A percentile compares a stretch with the other conserved stretches of the same genome.
phyloP scores from a whole-genome alignment of 345 rosid genomes.

The Angophora floribunda region DNA sequence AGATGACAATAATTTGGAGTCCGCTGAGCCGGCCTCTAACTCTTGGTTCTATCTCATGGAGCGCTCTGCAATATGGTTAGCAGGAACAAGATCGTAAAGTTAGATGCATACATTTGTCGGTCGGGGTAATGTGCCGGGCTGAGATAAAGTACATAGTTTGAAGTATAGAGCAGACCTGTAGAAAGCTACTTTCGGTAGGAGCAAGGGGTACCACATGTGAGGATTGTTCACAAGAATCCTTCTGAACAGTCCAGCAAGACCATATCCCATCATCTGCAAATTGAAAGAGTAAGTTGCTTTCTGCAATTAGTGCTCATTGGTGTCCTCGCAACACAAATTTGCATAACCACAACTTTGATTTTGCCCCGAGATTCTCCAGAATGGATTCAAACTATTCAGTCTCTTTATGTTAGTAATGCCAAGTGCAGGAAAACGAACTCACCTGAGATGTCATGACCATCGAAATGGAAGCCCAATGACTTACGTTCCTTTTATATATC shows the following conservation, averaged over 20 bases:
- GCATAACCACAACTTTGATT: background rate
- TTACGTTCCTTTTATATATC: slow-evolving; percentile 10
- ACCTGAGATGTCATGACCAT: slow-evolving; percentile 76
- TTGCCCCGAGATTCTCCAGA: background rate
- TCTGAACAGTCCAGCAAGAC: slow-evolving; percentile 54
- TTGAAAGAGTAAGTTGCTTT: background rate
- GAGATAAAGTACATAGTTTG: background rate
- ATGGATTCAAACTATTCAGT: background rate
- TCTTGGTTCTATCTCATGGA: slow-evolving; percentile 29
- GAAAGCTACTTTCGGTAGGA: slow-evolving; percentile 42
- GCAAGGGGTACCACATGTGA: slow-evolving; percentile 58
- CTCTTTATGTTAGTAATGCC: background rate
- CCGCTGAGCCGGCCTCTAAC: slow-evolving; percentile 16
- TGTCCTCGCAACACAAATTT: background rate
- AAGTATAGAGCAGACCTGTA: slow-evolving; percentile 7
- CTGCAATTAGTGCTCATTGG: background rate
- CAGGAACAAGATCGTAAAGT: background rate
- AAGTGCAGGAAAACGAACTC: background rate
- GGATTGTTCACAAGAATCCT: slow-evolving; percentile 40
- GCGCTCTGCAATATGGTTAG: slow-evolving; percentile 8
- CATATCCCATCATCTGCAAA: slow-evolving; percentile 43
- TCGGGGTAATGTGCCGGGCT: background rate
- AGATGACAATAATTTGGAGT: slow-evolving; percentile 27
- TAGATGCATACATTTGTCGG: background rate
- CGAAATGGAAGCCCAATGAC: slow-evolving; percentile 25